Evolutionary conservation across 73 alveolate genomes (phyloP), one percentile per base, ranked within the genome.

Genomic region (Breviolum minutum): DNA sequence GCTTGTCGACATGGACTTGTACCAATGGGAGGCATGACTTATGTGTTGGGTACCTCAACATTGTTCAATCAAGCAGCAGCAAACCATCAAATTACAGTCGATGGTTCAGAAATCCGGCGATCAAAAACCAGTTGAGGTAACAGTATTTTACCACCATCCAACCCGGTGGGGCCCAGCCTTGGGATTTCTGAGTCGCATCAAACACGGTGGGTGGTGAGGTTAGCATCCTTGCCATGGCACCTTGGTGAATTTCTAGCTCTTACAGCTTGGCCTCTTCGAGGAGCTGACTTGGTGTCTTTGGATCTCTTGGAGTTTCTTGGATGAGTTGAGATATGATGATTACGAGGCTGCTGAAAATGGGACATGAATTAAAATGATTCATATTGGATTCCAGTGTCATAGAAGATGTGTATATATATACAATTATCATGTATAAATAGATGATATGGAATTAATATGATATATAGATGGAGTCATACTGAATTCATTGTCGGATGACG

Each of bases 11-110:
- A 92, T 16, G 98, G 98, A 54, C 89, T 92, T 63, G 98, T 92
- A 40, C 98, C 98, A 8, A 92, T 92, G 98, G 98, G 98, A 74
- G 98, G 98, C 91, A 73, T 73, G 88, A 71, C 97, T 13, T 86
- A 22, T 27, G 63, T 90, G 94, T 63, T 5, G 10, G 94, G n/a
- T 14, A 13, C 32, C 40, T 17, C n/a, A 68, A 17, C 74, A 40
- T 40, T 40, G 0, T 40, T 40, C 54, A 40, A 40, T 40, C 54
- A 40, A 40, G 0, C 3, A 40, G 54, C 54, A 40, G 54, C 54
- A 0, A 66, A 13, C 5, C 54, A 40, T 3, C 54, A 40, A 40
- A 40, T 40, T 40, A 40, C 5, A 2, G 54, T 40, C 3, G 54
- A 40, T 40, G 54, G 11, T 66, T 22, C 2, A 68, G 24, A 22